These are phyloP conservation scores for Fraxinus pennsylvanica DNA, from an alignment of 257 asterid genomes.

Conservation along the genomic window DNA sequence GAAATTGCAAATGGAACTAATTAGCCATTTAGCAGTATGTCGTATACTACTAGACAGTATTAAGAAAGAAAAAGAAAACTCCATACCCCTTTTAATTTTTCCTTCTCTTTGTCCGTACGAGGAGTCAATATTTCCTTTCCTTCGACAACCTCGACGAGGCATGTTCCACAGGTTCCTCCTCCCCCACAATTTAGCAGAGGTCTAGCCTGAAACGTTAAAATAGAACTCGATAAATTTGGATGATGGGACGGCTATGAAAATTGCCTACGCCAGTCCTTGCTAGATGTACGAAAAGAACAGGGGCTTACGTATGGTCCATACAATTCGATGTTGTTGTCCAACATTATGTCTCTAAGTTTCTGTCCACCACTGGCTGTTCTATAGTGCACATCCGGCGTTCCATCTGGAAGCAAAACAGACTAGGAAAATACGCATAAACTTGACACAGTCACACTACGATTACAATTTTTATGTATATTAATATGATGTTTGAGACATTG, in stretches of 20 bases:
- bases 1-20: conserved; percentile 14
- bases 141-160: conserved; percentile 83
- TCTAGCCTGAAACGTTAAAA: conserved; percentile 47
- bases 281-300: not conserved
- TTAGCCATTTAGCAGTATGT: not conserved
- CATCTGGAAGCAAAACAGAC: conserved; percentile 91
- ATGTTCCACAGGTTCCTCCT: conserved; percentile 81
- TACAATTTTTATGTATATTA: not conserved
- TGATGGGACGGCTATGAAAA: not conserved
- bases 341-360: conserved; percentile 78
- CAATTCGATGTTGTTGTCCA: conserved; percentile 54
- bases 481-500: too few species aligned
- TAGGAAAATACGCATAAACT: conserved; percentile 21
- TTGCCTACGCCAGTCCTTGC: too few species aligned
- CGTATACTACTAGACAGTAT: not conserved
- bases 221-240: not conserved
- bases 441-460: not conserved
- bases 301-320: too few species aligned
- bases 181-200: conserved; percentile 85
- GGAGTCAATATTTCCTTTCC: conserved; percentile 66
- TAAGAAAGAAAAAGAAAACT: not conserved
- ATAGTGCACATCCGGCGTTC: conserved; percentile 77
- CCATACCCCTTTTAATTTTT: conserved; percentile 63
- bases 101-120: conserved; percentile 75
- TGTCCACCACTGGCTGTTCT: conserved; percentile 71